These are phyloP conservation scores for Beauveria pseudobassiana DNA, from an alignment of 2,329 filamentous ascomycete species.

Conservation along the genomic window DNA sequence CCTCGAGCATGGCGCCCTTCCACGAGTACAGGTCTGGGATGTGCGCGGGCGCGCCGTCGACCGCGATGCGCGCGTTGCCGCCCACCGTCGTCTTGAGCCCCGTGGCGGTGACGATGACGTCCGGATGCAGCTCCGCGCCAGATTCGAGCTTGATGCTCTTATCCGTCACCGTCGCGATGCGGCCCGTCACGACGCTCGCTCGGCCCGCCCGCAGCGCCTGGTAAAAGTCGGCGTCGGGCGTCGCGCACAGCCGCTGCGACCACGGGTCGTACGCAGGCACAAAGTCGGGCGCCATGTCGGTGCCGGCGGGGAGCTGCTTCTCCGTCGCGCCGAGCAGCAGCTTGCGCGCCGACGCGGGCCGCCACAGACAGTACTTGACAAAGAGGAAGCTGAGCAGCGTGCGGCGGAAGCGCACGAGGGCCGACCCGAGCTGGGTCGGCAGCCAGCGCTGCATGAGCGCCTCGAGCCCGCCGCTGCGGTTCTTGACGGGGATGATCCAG, in stretches of 20 bases:
- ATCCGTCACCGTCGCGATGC: constrained; percentile 37
- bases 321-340: constrained; percentile 22
- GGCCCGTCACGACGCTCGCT: constrained; percentile 35
- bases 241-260: constrained; percentile 62
- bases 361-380: constrained; percentile 1
- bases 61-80: constrained; percentile 40
- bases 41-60: constrained; percentile 42
- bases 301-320: constrained; percentile 37
- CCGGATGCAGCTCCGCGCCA: constrained; percentile 41
- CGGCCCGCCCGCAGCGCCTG: constrained; percentile 30
- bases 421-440: constrained; percentile 34
- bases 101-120: constrained; percentile 59
- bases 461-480: constrained; percentile 26
- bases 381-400: constrained; percentile 38
- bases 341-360: not conserved
- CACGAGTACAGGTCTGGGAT: constrained; percentile 43
- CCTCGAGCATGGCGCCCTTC: constrained; percentile 55
- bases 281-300: constrained; percentile 48
- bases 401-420: constrained; percentile 42
- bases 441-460: constrained; percentile 29
- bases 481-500: constrained; percentile 41
- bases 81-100: constrained; percentile 50
- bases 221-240: constrained; percentile 39
- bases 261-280: constrained; percentile 49
- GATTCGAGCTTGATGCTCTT: constrained; percentile 35